Conservation (phyloP, 2,329 filamentous ascomycete genomes). For the Xylariaceae sp. region DNA sequence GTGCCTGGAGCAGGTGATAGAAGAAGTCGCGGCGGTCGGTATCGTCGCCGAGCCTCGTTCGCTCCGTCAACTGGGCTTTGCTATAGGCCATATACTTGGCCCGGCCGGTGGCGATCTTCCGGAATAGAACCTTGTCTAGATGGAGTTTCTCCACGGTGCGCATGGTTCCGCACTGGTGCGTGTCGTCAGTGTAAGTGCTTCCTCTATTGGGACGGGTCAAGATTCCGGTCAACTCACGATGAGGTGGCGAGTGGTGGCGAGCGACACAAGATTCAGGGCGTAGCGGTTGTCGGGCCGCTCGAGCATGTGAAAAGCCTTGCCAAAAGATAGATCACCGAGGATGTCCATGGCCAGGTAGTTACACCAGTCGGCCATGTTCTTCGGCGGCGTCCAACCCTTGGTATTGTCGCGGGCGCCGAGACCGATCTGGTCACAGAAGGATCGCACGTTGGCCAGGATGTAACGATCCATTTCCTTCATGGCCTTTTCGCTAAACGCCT, state of each 20-base stretch:
- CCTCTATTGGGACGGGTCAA: not conserved
- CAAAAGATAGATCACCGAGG: conserved; percentile 57
- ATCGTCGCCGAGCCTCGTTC: conserved; percentile 61
- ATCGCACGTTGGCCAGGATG: conserved; percentile 61
- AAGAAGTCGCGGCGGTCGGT: conserved; percentile 71
- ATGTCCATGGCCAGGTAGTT: conserved; percentile 61
- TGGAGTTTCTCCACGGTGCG: conserved; percentile 62
- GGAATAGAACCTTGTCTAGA: conserved; percentile 65
- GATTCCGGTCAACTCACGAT: conserved; percentile 47
- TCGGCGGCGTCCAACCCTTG: conserved; percentile 55
- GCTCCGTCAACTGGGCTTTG: conserved; percentile 61
- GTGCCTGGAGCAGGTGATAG: conserved; percentile 67
- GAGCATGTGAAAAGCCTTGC: conserved; percentile 60
- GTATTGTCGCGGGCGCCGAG: conserved; percentile 37
- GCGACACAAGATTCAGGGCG: conserved; percentile 62
- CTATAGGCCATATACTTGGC: conserved; percentile 69
- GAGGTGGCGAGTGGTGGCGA: conserved; percentile 64
- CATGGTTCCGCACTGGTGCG: conserved; percentile 62
- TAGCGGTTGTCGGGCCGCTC: conserved; percentile 59
- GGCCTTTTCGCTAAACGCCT: conserved; percentile 64
- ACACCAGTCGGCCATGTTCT: conserved; percentile 62
- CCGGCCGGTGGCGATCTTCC: conserved; percentile 60
- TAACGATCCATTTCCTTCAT: conserved; percentile 66
- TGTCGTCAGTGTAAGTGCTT: conserved; percentile 3
- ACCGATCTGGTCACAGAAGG: conserved; percentile 59